A percentile compares a stretch with the other conserved stretches of the same genome.
Evolutionary conservation across 2,329 filamentous ascomycete genomes (phyloP).

Genomic region (Colletotrichum eleusines): DNA sequence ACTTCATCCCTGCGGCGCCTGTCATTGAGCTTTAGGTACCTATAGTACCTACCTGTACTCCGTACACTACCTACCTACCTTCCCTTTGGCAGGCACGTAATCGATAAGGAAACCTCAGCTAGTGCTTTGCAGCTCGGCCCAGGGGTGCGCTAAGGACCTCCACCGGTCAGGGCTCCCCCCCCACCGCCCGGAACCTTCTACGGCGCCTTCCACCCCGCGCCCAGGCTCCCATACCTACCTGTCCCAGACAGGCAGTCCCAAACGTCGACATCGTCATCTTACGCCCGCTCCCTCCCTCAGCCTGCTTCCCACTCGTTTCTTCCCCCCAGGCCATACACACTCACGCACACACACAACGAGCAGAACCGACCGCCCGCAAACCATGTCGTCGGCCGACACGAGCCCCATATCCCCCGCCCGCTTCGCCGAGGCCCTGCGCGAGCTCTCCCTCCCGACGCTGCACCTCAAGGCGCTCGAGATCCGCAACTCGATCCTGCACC

Average conservation of each 20-base stretch:
- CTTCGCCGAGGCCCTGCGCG: slow-evolving; percentile 76
- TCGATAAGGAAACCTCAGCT: slow-evolving; percentile 24
- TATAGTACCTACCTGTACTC: not conserved
- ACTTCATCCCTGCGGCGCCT: not conserved
- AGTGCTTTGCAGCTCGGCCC: not conserved
- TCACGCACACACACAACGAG: too few species aligned
- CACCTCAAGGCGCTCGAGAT: slow-evolving; percentile 82
- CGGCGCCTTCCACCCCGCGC: slow-evolving; percentile 37
- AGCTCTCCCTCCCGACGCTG: slow-evolving; percentile 74
- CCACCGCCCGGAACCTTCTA: slow-evolving; percentile 34
- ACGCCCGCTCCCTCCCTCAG: not conserved
- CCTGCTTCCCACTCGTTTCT: not conserved
- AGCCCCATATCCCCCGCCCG: slow-evolving; percentile 70
- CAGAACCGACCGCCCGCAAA: too few species aligned
- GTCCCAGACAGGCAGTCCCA: not conserved
- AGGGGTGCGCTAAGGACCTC: not conserved
- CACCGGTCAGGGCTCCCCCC: slow-evolving; percentile 3
- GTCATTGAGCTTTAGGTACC: not conserved
- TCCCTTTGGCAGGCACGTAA: not conserved
- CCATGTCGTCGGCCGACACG: slow-evolving; percentile 76
- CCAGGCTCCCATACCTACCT: not conserved
- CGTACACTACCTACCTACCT: too few species aligned
- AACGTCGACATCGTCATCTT: not conserved
- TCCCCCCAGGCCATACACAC: not conserved
- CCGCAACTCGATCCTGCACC: slow-evolving; percentile 79